Evolutionary conservation across 768 basidiomycete species (phyloP).

Genomic region (Tylopilus subfusipes): DNA sequence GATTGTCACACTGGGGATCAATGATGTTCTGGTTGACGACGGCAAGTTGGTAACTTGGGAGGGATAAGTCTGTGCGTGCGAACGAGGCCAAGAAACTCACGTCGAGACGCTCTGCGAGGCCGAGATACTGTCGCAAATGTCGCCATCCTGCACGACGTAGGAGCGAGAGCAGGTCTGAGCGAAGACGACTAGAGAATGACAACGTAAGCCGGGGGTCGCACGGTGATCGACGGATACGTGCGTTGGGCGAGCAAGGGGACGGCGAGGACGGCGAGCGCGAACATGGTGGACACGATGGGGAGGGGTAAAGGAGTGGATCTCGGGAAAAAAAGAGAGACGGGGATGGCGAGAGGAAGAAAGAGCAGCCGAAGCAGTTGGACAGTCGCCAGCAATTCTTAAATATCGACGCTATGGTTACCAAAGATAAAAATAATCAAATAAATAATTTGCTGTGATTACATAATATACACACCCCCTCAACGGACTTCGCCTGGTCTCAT

Average conservation of each 20-base stretch:
- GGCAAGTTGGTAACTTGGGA: constrained; percentile 67
- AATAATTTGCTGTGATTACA: constrained; percentile 2
- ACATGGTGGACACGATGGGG: constrained; percentile 29
- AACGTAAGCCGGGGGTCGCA: constrained; percentile 4
- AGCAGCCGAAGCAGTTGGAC: not conserved
- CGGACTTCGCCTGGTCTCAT: constrained; percentile 15
- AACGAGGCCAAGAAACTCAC: constrained; percentile 35
- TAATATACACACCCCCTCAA: constrained; percentile 8
- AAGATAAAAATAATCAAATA: not conserved
- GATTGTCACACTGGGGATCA: constrained; percentile 55
- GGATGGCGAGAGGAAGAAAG: not conserved
- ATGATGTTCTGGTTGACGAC: constrained; percentile 52
- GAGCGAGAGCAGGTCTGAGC: constrained; percentile 48
- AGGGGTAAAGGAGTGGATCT: constrained; percentile 8
- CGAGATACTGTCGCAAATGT: constrained; percentile 72
- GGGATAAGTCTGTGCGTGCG: not conserved
- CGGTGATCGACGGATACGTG: constrained; percentile 19
- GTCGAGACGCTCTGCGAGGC: constrained; percentile 59
- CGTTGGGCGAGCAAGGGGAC: constrained; percentile 46
- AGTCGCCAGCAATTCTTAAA: constrained; percentile 1
- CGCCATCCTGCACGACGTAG: constrained; percentile 59
- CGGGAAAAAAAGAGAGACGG: constrained; percentile 18
- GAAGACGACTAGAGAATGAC: constrained; percentile 14
- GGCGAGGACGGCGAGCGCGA: constrained; percentile 40
- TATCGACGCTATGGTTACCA: constrained; percentile 9